Percentiles rank a stretch among this genome's conserved stretches.
These are phyloP conservation scores for Mycena indigotica DNA, from an alignment of 768 basidiomycete genomes.

Conservation along the genomic window DNA sequence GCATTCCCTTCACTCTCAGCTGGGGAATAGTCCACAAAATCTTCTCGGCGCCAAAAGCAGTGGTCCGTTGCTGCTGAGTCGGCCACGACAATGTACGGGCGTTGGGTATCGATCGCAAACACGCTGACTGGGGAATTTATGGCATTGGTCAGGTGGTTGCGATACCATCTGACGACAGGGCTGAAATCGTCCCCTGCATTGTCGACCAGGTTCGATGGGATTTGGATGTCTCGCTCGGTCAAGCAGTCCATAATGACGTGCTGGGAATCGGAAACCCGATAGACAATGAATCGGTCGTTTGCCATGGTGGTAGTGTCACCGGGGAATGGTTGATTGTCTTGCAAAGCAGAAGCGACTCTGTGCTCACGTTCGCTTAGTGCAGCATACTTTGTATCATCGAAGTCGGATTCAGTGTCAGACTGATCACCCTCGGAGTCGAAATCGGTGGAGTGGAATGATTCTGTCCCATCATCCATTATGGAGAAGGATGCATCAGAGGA, in stretches of 20 bases:
- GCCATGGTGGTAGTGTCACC: background rate
- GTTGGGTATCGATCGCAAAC: background rate
- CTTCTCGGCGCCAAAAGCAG: conserved; percentile 7
- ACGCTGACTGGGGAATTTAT: too few species aligned
- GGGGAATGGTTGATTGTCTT: conserved; percentile 6
- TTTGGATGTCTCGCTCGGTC: background rate
- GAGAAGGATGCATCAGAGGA: background rate
- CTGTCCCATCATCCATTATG: background rate
- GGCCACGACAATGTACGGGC: background rate
- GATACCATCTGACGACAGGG: too few species aligned
- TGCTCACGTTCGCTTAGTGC: too few species aligned
- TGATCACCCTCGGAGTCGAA: background rate
- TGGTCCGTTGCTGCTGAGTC: conserved; percentile 16
- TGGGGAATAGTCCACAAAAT: conserved; percentile 7
- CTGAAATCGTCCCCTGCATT: too few species aligned
- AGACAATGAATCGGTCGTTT: conserved; percentile 11
- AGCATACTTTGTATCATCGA: too few species aligned
- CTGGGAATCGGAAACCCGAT: conserved; percentile 8
- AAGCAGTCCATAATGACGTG: conserved; percentile 13
- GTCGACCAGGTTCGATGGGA: background rate
- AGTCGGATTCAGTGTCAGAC: background rate
- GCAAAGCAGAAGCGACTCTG: background rate
- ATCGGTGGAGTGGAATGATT: background rate
- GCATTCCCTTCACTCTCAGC: conserved; percentile 4
- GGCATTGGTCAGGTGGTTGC: too few species aligned